These are phyloP conservation scores for Sistotremastrum niveocremeum DNA, from an alignment of 768 basidiomycete genomes.

Conservation along the genomic window DNA sequence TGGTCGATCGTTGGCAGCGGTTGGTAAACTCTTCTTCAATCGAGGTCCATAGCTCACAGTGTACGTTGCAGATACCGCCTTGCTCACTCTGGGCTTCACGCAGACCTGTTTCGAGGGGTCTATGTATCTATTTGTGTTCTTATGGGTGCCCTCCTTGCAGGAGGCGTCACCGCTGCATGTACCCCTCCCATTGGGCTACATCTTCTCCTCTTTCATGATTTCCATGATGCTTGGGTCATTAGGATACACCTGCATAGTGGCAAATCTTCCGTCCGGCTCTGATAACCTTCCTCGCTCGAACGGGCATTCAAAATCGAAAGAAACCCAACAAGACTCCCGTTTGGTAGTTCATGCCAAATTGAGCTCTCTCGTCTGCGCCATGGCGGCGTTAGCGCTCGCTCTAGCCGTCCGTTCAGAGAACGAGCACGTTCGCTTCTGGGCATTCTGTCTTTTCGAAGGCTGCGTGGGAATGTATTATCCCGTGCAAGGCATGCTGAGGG, in stretches of 20 bases:
- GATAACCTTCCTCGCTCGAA: slow-evolving; percentile 11
- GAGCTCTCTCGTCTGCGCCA: slow-evolving; percentile 46
- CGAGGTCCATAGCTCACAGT: neutral
- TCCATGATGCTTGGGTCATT: slow-evolving; percentile 73
- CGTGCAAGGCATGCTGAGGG: slow-evolving; percentile 60
- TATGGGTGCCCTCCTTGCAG: slow-evolving; percentile 70
- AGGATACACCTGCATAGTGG: slow-evolving; percentile 42
- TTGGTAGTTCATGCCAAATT: slow-evolving; percentile 54
- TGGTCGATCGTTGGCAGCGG: slow-evolving; percentile 44
- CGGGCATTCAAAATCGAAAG: slow-evolving; percentile 4
- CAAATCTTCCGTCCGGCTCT: slow-evolving; percentile 14
- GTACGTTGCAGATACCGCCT: slow-evolving; percentile 33
- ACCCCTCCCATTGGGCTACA: slow-evolving; percentile 57
- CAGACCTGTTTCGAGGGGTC: slow-evolving; percentile 78
- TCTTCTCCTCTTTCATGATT: slow-evolving; percentile 72
- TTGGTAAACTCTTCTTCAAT: slow-evolving; percentile 9
- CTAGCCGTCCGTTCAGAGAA: slow-evolving; percentile 28
- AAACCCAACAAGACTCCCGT: slow-evolving; percentile 21
- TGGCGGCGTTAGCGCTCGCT: slow-evolving; percentile 43
- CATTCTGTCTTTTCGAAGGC: slow-evolving; percentile 62
- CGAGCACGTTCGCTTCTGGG: slow-evolving; percentile 48
- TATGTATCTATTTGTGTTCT: slow-evolving; percentile 77
- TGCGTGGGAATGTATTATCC: slow-evolving; percentile 76
- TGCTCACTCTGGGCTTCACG: slow-evolving; percentile 53
- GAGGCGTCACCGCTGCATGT: slow-evolving; percentile 31